Evolutionary conservation across 768 basidiomycete species (phyloP), one percentile per base, ranked within the genome.

Genomic region (Kwoniella sp.): DNA sequence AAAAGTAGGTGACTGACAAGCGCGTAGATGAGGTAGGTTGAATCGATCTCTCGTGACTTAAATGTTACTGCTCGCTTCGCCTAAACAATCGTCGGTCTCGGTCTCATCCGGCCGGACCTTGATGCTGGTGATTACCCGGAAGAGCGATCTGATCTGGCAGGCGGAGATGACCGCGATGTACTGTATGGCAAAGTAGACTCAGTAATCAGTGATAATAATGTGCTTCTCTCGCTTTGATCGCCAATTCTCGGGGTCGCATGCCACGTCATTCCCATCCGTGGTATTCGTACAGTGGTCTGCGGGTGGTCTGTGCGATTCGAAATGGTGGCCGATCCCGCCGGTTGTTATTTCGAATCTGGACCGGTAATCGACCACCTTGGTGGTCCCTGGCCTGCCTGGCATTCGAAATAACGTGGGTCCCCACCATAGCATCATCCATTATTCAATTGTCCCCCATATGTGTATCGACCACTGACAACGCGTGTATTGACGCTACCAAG

Each of bases 331-430:
- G 41, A 45, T 45, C 41, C 41, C 41, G 41, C 41, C 41, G 41
- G 41, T 45, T 45, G 41, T 45, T 45, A 45, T 45, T 45, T 45
- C 41, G 41, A 45, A 45, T 45, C 41, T 45, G 17, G 41, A 20
- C 41, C 41, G 41, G 41, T 45, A 9, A 9, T 11, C 41, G 11
- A 20, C n/a, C n/a, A n/a, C n/a, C n/a, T n/a, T n/a, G n/a, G n/a
- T n/a, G n/a, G n/a, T n/a, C n/a, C n/a, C n/a, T n/a, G n/a, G n/a
- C n/a, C n/a, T 45, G 17, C 41, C 4, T 45, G 41, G 41, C 8
- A 45, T 45, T 45, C 41, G 41, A 45, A 45, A 45, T 45, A 9
- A 11, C 41, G 41, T 45, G 41, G 41, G 41, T 45, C 41, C 41
- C 41, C 41, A 45, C 20, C 7, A 37, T 37, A 37, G 7, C 34